Base-by-base conservation (phyloP, 768 basidiomycete genomes). In the Kwoniella dendrophila region DNA sequence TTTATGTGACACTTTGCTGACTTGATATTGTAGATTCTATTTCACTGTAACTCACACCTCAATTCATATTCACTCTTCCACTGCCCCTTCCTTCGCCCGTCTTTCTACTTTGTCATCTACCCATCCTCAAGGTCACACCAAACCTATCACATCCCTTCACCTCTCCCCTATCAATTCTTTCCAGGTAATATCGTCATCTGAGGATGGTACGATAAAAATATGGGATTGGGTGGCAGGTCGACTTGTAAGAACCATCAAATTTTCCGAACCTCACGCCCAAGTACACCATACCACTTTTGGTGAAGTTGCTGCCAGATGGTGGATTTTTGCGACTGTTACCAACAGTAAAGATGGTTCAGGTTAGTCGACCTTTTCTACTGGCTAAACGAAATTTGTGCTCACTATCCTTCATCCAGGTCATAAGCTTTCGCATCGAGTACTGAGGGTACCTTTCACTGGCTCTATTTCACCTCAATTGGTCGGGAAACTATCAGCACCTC, bases 181-280 rank as follows among this genome's bases (percentile, higher is more conserved):
- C 66, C 96, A 98, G 77, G 80, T 99, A 66, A 86, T 97, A 66
- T 92, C 92, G 11, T 87, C 86, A 49, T 90, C 90, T 7, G 71
- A 87, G 62, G 89, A 92, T 68, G 95, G 93, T n/a, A 84, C 83
- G 34, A 79, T 98, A 64, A 85, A 90, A 75, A 81, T 96, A 26
- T 99, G 96, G 96, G 92, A 98, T 80, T 94, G 89, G 78, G 81
- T 94, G 36, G 93, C 96, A 61, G 92, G 87, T 4, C 82, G 83
- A 7, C 80, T 96, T 11, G 81, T 97, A 62, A 86, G 87, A 63
- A 90, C 87, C 1, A 84, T 96, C 64, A 83, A 85, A 59, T 72
- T 92, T 44, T 83, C 83, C 29, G 85, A 88, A 7, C 62, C 86
- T 88, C 14, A 86, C 4, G 63, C 57, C 20, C 29, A 55, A 2